Conservation (phyloP, 495 filamentous ascomycete species). For the Aspergillus diversus region DNA sequence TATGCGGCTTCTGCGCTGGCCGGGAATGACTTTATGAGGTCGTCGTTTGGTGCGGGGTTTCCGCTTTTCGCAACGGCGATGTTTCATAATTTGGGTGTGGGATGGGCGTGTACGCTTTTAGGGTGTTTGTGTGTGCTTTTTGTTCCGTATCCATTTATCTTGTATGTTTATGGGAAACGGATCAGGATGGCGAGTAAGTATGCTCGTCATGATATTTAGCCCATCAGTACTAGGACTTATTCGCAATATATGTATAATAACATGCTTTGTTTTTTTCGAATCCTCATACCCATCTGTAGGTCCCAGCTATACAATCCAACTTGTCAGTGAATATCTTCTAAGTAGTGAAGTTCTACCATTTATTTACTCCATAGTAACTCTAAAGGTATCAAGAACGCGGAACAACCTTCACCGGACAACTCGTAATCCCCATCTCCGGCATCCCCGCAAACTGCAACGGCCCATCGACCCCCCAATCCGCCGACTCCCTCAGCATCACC, state of each 20-base stretch:
- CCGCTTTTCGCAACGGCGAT: constrained; percentile 49
- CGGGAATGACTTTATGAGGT: constrained; percentile 54
- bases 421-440: constrained; percentile 14
- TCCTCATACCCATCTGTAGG: too few relatives aligned
- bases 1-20: constrained; percentile 55
- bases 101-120: constrained; percentile 64
- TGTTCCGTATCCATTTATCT: constrained; percentile 43
- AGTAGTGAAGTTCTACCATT: too few relatives aligned
- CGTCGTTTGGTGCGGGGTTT: constrained; percentile 52
- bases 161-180: constrained; percentile 35
- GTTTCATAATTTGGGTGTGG: constrained; percentile 65
- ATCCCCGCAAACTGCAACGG: constrained; percentile 6
- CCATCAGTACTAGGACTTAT: too few relatives aligned
- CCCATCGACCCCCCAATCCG: constrained; percentile 9
- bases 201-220: constrained; percentile 20
- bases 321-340: too few relatives aligned
- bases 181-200: constrained; percentile 33
- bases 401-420: constrained; percentile 3
- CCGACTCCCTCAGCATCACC: neutral
- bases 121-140: constrained; percentile 54
- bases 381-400: neutral
- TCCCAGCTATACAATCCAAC: too few relatives aligned
- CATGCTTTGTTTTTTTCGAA: too few relatives aligned
- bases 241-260: too few relatives aligned
- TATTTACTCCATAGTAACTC: too few relatives aligned